Base-by-base conservation (phyloP, 2,329 filamentous ascomycete genomes). In the Byssoonygena ceratinophila region DNA sequence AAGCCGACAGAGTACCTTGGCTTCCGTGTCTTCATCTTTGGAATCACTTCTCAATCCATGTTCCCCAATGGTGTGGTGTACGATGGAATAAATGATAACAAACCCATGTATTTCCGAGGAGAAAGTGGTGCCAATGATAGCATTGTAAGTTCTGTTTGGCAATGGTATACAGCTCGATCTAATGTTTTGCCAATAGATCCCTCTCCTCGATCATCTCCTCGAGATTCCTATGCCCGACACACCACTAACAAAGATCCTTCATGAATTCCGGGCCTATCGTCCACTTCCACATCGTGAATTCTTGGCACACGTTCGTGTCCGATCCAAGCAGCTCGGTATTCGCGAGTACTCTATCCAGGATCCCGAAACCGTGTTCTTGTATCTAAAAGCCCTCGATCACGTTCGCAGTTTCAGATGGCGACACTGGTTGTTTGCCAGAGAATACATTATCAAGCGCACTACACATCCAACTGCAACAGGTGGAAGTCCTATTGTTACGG, bases 21-120 rank as follows among this genome's bases (percentile, higher is more conserved):
- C 60, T 96, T 95, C 79, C 85, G 90, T 37, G 94, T 91, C 9
- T 96, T 96, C 74, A 96, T 96, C 72, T 95, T 95, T 64, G 91
- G 91, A 61, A 95, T 96, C 69, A 94, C 88, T 1, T 85, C 81
- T 45, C 90, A 96, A 70, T 84, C 82, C 62, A 95, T 96, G 89
- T 96, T 96, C 69, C 90, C 90, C 7, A 75, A 90, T 57, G 91
- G 91, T 7, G 91, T 96, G 6, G 71, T 94, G 44, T 96, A 96
- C 67, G 85, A 94, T 66, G 89, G 88, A 7, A 79, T 91, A 55
- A 83, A 83, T 58, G 81, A 84, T 55, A 66, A 70, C 58, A 74
- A 85, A 64, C 84, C 86, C 3, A 72, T 88, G 66, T 83, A 79
- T 52, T 96, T 96, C 78, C 83, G 91, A 29, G 91, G 91, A 59